Conservation (phyloP, 192 early-diverging fungal species). For the Lobulomyces angularis region DNA sequence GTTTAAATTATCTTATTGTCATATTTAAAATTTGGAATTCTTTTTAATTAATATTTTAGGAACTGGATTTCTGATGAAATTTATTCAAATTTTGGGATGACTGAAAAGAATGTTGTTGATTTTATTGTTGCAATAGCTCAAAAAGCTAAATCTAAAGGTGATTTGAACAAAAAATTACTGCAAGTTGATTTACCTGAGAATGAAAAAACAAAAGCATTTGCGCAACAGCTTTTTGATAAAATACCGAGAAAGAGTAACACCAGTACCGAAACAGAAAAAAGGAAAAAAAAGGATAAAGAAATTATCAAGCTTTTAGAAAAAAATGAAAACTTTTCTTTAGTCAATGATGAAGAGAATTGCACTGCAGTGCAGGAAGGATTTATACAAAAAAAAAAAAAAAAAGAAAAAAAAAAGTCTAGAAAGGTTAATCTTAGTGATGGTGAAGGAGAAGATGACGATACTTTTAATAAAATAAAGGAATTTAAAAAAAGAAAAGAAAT, state of each 20-base stretch:
- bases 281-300: slow-evolving; percentile 17
- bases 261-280: background rate
- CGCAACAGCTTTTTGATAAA: slow-evolving; percentile 45
- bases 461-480: slow-evolving; percentile 1
- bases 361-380: background rate
- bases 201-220: slow-evolving; percentile 44
- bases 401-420: slow-evolving; percentile 32
- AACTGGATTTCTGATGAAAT: slow-evolving; percentile 56
- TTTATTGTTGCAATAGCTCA: slow-evolving; percentile 56
- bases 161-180: slow-evolving; percentile 36
- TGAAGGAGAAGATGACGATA: slow-evolving; percentile 8
- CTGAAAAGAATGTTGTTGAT: slow-evolving; percentile 55
- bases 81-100: slow-evolving; percentile 51
- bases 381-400: slow-evolving; percentile 6
- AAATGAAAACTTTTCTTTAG: slow-evolving; percentile 22
- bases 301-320: slow-evolving; percentile 15
- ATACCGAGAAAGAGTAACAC: slow-evolving; percentile 30
- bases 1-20: no score
- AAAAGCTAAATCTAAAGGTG: slow-evolving; percentile 39
- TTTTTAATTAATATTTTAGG: slow-evolving; percentile 35
- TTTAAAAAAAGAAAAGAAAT: slow-evolving; percentile 4
- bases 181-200: slow-evolving; percentile 46
- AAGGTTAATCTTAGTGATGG: no score
- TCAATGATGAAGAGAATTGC: slow-evolving; percentile 9
- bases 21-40: no score